These are phyloP conservation scores for Aphanomyces stellatus DNA, from an alignment of 352 stramenopile genomes.

Conservation along the genomic window DNA sequence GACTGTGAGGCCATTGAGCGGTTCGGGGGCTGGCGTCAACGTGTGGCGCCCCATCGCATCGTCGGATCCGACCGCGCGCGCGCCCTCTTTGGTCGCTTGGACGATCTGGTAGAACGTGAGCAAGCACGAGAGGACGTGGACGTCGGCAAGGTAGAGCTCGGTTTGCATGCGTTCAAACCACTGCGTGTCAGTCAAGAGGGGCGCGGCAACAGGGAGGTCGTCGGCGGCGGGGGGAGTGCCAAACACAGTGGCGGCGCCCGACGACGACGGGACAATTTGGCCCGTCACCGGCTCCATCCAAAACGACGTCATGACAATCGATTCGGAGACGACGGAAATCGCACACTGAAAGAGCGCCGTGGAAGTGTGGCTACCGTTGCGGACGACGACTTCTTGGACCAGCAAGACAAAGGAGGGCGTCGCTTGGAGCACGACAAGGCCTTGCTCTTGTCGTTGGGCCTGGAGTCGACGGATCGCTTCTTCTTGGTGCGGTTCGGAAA, in stretches of 20 bases:
- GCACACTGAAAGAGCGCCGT: slow-evolving; percentile 75
- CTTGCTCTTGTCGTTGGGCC: not conserved
- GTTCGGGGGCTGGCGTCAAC: not conserved
- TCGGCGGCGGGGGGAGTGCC: not conserved
- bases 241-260: not conserved
- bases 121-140: slow-evolving; percentile 66
- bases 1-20: slow-evolving; percentile 3
- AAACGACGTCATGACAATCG: slow-evolving; percentile 75
- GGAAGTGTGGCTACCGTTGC: slow-evolving; percentile 61
- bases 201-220: no score
- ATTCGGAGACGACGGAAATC: slow-evolving; percentile 57
- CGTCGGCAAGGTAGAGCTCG: slow-evolving; percentile 5
- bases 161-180: slow-evolving; percentile 13
- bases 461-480: slow-evolving; percentile 10
- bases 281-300: slow-evolving; percentile 77
- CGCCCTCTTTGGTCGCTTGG: slow-evolving; percentile 11
- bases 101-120: slow-evolving; percentile 73
- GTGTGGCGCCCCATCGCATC: no score
- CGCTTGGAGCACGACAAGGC: slow-evolving; percentile 9
- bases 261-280: not conserved
- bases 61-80: not conserved
- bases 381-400: slow-evolving; percentile 64
- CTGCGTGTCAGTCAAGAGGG: not conserved
- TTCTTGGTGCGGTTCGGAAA: slow-evolving; percentile 24
- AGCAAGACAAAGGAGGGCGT: slow-evolving; percentile 7